A percentile compares a stretch with the other conserved stretches of the same genome.
phyloP scores from a whole-genome alignment of 1,139 yeast species.

The Ogataea hybrid region DNA sequence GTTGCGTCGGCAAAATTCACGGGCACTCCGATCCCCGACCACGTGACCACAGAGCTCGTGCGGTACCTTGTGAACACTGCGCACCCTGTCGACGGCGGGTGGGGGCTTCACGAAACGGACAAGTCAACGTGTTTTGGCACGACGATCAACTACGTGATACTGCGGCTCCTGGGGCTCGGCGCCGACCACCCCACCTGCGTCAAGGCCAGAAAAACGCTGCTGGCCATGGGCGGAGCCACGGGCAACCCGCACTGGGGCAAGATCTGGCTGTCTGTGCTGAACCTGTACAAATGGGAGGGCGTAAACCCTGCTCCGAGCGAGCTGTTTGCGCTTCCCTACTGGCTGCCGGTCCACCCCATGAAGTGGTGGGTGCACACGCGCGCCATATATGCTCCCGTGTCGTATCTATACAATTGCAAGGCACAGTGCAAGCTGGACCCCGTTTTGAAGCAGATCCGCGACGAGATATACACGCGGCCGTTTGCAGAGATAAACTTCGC shows the following conservation, averaged over 20 bases:
- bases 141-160: slow-evolving; percentile 73
- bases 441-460: slow-evolving; percentile 58
- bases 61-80: slow-evolving; percentile 85
- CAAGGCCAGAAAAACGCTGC: slow-evolving; percentile 75
- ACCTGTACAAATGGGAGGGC: slow-evolving; percentile 91
- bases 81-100: slow-evolving; percentile 99
- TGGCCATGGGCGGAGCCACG: slow-evolving; percentile 81
- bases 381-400: slow-evolving; percentile 85
- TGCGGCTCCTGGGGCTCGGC: slow-evolving; percentile 75
- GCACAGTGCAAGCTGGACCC: slow-evolving; percentile 62
- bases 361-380: slow-evolving; percentile 99
- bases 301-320: slow-evolving; percentile 99
- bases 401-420: slow-evolving; percentile 66
- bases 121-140: slow-evolving; percentile 97
- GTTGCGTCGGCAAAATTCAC: slow-evolving; percentile 74
- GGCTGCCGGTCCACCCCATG: slow-evolving; percentile 85
- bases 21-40: slow-evolving; percentile 64
- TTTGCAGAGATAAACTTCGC: slow-evolving; percentile 68
- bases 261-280: slow-evolving; percentile 79
- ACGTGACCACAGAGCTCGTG: slow-evolving; percentile 64
- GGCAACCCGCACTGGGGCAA: slow-evolving; percentile 98
- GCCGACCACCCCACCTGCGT: slow-evolving; percentile 73
- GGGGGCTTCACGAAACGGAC: slow-evolving; percentile 94
- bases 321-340: slow-evolving; percentile 83
- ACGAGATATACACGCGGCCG: slow-evolving; percentile 71